Conservation (phyloP, 768 basidiomycete genomes). For the Paxillus rubicundulus region DNA sequence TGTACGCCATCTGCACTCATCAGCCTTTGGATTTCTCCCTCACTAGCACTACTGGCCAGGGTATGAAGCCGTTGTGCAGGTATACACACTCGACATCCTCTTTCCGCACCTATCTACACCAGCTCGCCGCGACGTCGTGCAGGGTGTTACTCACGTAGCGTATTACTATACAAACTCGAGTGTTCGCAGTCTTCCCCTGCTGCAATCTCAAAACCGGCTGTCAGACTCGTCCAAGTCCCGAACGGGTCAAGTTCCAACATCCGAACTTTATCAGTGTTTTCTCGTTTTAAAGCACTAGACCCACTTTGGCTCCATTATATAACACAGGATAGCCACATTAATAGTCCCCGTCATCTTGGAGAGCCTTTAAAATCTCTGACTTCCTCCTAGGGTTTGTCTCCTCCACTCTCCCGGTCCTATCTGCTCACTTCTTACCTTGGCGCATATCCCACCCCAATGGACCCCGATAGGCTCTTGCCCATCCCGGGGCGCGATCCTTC, state of each 20-base stretch:
- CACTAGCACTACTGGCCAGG: neutral
- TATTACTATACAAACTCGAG: conserved; percentile 29
- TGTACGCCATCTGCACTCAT: conserved; percentile 5
- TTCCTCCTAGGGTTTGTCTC: conserved; percentile 21
- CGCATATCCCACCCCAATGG: conserved; percentile 30
- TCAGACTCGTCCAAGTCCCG: conserved; percentile 22
- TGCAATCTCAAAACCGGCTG: conserved; percentile 16
- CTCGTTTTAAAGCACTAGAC: conserved; percentile 19
- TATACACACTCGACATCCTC: too few species aligned
- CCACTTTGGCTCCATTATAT: conserved; percentile 29
- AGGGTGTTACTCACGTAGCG: conserved; percentile 17
- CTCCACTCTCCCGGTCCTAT: conserved; percentile 22
- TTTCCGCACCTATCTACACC: too few species aligned
- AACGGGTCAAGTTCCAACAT: conserved; percentile 23
- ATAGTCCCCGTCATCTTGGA: conserved; percentile 18
- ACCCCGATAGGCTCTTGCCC: conserved; percentile 37
- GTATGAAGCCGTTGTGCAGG: too few species aligned
- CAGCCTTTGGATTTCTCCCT: conserved; percentile 5
- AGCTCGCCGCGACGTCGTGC: too few species aligned
- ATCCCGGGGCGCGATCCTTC: conserved; percentile 31
- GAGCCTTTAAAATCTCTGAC: conserved; percentile 22
- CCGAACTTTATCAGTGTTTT: conserved; percentile 27
- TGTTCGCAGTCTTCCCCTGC: conserved; percentile 7
- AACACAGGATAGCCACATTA: conserved; percentile 27
- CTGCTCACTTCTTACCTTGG: conserved; percentile 6